A percentile compares a stretch with the other conserved stretches of the same genome.
Conservation (phyloP, 1,284 basidiomycete genomes). For the Boletus putidus region DNA sequence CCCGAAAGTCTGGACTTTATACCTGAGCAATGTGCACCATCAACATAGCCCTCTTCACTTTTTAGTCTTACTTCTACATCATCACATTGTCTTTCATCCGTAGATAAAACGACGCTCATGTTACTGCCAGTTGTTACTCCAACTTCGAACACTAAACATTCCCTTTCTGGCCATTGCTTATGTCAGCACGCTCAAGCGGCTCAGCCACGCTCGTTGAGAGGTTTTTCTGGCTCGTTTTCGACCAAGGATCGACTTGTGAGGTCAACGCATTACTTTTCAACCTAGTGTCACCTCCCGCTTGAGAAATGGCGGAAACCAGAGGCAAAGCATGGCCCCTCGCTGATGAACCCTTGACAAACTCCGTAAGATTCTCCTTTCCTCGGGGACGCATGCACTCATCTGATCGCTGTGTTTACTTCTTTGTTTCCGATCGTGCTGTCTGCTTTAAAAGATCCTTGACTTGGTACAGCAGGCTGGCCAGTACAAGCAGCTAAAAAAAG, state of each 20-base stretch:
- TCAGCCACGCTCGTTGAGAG: background rate
- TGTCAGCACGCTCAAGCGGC: constrained; percentile 9
- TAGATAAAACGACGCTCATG: too few relatives aligned
- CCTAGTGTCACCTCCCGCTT: constrained; percentile 2
- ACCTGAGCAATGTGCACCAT: too few relatives aligned
- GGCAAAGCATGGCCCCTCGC: constrained; percentile 94
- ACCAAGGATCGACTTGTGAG: constrained; percentile 82
- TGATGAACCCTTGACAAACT: constrained; percentile 88
- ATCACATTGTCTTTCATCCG: too few relatives aligned
- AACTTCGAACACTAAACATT: constrained; percentile 6
- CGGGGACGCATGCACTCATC: background rate
- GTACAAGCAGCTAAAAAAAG: constrained; percentile 98
- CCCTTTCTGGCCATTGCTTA: constrained; percentile 19
- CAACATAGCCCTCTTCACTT: too few relatives aligned
- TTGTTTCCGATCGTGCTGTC: constrained; percentile 2
- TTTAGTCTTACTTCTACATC: too few relatives aligned
- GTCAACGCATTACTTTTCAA: constrained; percentile 44
- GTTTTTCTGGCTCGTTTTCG: constrained; percentile 29
- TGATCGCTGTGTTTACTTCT: background rate
- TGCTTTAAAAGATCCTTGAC: constrained; percentile 71
- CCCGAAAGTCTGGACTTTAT: too few relatives aligned
- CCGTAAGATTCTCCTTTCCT: constrained; percentile 54
- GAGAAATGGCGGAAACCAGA: constrained; percentile 57
- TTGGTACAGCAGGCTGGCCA: constrained; percentile 86
- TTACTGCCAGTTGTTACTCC: too few relatives aligned